Percentiles rank a stretch among this genome's conserved stretches.
These are phyloP conservation scores for Strobilomyces echinocephalus DNA, from an alignment of 768 basidiomycete genomes.

Conservation along the genomic window DNA sequence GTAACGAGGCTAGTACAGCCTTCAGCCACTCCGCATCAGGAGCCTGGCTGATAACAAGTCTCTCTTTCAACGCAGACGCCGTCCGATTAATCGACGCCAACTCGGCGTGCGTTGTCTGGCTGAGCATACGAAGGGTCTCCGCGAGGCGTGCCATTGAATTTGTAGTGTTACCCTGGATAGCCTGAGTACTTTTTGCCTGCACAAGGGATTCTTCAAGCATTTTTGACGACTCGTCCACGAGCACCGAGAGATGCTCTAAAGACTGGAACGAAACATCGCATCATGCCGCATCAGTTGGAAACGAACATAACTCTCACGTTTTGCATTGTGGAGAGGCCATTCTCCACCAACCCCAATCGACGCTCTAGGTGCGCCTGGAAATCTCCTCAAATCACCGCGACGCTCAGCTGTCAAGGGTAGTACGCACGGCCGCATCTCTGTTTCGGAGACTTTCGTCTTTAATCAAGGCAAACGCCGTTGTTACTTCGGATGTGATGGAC, in stretches of 20 bases:
- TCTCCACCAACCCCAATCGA: slow-evolving; percentile 24
- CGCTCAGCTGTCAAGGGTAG: background rate
- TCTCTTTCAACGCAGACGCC: slow-evolving; percentile 26
- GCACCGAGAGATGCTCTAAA: slow-evolving; percentile 14
- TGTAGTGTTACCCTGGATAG: slow-evolving; percentile 35
- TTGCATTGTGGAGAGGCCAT: slow-evolving; percentile 26
- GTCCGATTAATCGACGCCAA: slow-evolving; percentile 47
- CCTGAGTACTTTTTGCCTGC: slow-evolving; percentile 30
- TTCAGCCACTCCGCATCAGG: slow-evolving; percentile 21
- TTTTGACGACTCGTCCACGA: slow-evolving; percentile 21
- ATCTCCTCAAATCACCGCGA: slow-evolving; percentile 7
- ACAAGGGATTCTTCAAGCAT: slow-evolving; percentile 30
- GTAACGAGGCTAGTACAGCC: slow-evolving; percentile 7
- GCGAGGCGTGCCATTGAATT: slow-evolving; percentile 35
- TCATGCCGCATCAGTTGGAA: slow-evolving; percentile 4
- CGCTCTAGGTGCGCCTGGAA: slow-evolving; percentile 29
- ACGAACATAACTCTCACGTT: slow-evolving; percentile 21
- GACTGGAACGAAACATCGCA: slow-evolving; percentile 20
- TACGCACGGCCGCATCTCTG: slow-evolving; percentile 22
- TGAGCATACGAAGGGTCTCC: slow-evolving; percentile 35
- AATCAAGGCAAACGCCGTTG: slow-evolving; percentile 22
- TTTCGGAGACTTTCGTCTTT: slow-evolving; percentile 28
- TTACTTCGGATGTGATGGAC: slow-evolving; percentile 23
- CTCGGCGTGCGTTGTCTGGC: slow-evolving; percentile 37
- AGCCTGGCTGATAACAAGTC: slow-evolving; percentile 18